phyloP scores from a whole-genome alignment of 768 basidiomycete genomes.

The Gymnopilus dilepis region DNA sequence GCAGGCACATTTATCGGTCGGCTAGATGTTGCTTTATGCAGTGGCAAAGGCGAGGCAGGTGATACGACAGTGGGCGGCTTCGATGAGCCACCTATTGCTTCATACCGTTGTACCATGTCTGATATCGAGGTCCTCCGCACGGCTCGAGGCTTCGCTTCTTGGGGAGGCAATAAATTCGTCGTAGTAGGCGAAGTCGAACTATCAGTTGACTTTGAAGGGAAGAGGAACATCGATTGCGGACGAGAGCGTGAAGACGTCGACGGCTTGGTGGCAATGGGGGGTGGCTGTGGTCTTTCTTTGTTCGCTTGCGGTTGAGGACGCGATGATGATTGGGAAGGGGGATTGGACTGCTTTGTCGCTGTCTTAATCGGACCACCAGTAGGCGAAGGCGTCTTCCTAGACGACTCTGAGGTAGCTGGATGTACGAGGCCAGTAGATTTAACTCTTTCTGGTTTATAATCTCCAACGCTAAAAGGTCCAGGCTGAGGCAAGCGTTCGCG shows the following conservation, averaged over 20 bases:
- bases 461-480: constrained; percentile 18
- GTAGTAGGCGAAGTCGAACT: constrained; percentile 39
- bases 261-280: constrained; percentile 22
- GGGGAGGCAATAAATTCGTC: constrained; percentile 51
- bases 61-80: constrained; percentile 32
- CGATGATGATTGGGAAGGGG: constrained; percentile 16
- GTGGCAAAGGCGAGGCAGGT: constrained; percentile 37
- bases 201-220: constrained; percentile 60
- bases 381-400: constrained; percentile 27
- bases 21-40: constrained; percentile 23
- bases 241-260: constrained; percentile 55
- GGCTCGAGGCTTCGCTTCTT: constrained; percentile 46
- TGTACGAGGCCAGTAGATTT: constrained; percentile 9
- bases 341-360: constrained; percentile 1
- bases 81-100: constrained; percentile 58
- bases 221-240: constrained; percentile 83
- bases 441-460: constrained; percentile 22
- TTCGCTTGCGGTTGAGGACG: constrained; percentile 17
- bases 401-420: neutral
- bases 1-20: constrained; percentile 4
- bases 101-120: constrained; percentile 85
- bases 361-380: constrained; percentile 11
- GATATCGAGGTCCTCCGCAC: constrained; percentile 78
- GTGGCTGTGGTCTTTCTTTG: constrained; percentile 25
- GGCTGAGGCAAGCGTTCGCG: constrained; percentile 8